phyloP scores from a whole-genome alignment of 2,329 filamentous ascomycete species.

The Exophiala viscosa region DNA sequence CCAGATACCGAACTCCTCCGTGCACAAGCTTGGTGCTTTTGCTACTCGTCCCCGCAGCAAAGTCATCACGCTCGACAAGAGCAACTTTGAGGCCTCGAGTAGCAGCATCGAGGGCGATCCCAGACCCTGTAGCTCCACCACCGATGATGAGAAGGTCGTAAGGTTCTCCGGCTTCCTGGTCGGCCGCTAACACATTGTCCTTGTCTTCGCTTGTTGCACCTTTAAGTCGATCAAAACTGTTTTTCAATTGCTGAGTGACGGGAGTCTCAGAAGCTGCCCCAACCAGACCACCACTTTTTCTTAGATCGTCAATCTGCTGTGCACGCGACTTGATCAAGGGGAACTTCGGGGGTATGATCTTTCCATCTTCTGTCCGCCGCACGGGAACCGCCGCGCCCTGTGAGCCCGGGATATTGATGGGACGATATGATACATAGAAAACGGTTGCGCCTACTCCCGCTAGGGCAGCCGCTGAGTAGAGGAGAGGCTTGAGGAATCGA shows the following conservation, averaged over 20 bases:
- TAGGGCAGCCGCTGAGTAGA: slow-evolving; percentile 57
- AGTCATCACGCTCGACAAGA: slow-evolving; percentile 78
- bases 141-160: slow-evolving; percentile 79
- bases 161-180: slow-evolving; percentile 46
- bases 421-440: slow-evolving; percentile 60
- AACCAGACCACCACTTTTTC: slow-evolving; percentile 38
- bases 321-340: slow-evolving; percentile 48
- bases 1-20: slow-evolving; percentile 77
- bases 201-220: slow-evolving; percentile 13
- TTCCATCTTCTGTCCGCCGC: slow-evolving; percentile 57
- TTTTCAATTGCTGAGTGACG: slow-evolving; percentile 20
- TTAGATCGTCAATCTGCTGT: slow-evolving; percentile 52
- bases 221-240: slow-evolving; percentile 24
- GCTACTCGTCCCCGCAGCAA: slow-evolving; percentile 75
- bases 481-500: slow-evolving; percentile 54
- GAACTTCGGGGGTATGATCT: slow-evolving; percentile 53
- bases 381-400: slow-evolving; percentile 61
- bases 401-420: slow-evolving; percentile 61
- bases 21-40: slow-evolving; percentile 87
- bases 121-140: slow-evolving; percentile 73
- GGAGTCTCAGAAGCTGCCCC: slow-evolving; percentile 31
- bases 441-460: slow-evolving; percentile 50
- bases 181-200: slow-evolving; percentile 22
- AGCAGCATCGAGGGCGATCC: slow-evolving; percentile 75
- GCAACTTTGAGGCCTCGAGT: slow-evolving; percentile 77